A percentile compares a stretch with the other conserved stretches of the same genome.
phyloP scores from a whole-genome alignment of 495 filamentous ascomycete genomes.

The Penicillium roqueforti region DNA sequence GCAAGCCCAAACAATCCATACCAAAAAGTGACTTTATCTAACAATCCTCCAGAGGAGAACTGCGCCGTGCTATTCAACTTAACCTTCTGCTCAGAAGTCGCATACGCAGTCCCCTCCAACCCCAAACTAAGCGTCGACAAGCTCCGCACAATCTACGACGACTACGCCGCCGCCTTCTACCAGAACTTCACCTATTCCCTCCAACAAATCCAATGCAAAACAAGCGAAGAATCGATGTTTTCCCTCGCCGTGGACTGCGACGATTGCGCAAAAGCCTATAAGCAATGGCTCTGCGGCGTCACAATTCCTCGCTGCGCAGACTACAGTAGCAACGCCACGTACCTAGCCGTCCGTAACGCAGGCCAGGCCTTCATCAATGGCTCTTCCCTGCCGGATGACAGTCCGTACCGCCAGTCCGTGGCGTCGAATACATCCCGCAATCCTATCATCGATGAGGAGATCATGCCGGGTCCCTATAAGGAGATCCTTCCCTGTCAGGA shows the following conservation, averaged over 20 bases:
- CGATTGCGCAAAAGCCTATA: slow-evolving; percentile 78
- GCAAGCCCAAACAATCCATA: slow-evolving; percentile 2
- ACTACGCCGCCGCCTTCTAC: slow-evolving; percentile 55
- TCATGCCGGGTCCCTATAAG: slow-evolving; percentile 87
- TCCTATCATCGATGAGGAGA: slow-evolving; percentile 59
- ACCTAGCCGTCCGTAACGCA: slow-evolving; percentile 66
- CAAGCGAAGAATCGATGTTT: slow-evolving; percentile 64
- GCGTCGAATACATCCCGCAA: slow-evolving; percentile 58
- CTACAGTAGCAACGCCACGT: slow-evolving; percentile 53
- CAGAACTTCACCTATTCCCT: slow-evolving; percentile 76
- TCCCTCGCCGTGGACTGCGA: slow-evolving; percentile 72
- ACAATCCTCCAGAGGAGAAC: slow-evolving; percentile 53
- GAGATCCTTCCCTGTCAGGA: slow-evolving; percentile 84
- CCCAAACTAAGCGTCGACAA: slow-evolving; percentile 37
- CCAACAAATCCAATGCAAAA: slow-evolving; percentile 79
- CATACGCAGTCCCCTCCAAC: slow-evolving; percentile 87
- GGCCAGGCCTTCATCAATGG: slow-evolving; percentile 66
- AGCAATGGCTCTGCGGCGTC: slow-evolving; percentile 90
- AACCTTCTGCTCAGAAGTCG: slow-evolving; percentile 75
- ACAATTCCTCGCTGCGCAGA: slow-evolving; percentile 88
- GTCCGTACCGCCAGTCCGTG: slow-evolving; percentile 27
- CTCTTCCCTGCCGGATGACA: slow-evolving; percentile 39
- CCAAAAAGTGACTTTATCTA: slow-evolving; percentile 1
- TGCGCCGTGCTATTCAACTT: slow-evolving; percentile 84
- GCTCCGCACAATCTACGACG: slow-evolving; percentile 66